Evolutionary conservation across 495 filamentous ascomycete species (phyloP).

Genomic region (Aspergillus baeticus): DNA sequence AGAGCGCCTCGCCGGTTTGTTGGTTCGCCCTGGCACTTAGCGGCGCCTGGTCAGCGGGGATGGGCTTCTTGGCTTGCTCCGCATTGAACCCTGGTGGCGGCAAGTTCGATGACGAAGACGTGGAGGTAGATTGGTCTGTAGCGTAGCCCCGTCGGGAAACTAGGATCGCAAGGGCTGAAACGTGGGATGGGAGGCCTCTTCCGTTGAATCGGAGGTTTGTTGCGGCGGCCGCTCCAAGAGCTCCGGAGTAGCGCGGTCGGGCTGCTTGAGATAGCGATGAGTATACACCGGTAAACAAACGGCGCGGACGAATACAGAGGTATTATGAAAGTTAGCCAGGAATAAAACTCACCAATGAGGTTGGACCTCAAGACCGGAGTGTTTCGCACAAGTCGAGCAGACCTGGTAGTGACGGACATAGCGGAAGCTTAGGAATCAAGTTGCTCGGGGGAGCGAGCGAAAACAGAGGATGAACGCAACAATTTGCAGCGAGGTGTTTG

Average conservation of each 20-base stretch:
- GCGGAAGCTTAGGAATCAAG: conserved; percentile 30
- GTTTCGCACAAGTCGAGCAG: conserved; percentile 42
- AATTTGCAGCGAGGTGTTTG: conserved; percentile 4
- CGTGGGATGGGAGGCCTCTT: conserved; percentile 56
- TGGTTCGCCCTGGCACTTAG: conserved; percentile 22
- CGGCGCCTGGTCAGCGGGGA: conserved; percentile 48
- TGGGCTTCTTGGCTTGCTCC: conserved; percentile 84
- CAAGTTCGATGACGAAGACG: conserved; percentile 48
- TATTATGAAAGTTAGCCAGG: neutral
- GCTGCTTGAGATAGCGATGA: conserved; percentile 22
- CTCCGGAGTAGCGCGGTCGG: conserved; percentile 35
- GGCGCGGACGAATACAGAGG: neutral
- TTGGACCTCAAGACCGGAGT: conserved; percentile 35
- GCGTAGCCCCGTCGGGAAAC: conserved; percentile 63
- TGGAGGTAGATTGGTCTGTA: conserved; percentile 68
- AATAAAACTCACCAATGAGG: conserved; percentile 29
- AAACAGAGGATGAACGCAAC: conserved; percentile 23
- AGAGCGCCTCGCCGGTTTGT: conserved; percentile 32
- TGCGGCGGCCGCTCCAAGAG: conserved; percentile 38
- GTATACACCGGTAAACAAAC: neutral
- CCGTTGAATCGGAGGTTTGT: conserved; percentile 57
- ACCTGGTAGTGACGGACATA: conserved; percentile 47
- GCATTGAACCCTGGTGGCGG: conserved; percentile 95
- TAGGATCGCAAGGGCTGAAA: conserved; percentile 63
- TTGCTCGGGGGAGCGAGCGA: conserved; percentile 31